A percentile compares a stretch with the other conserved stretches of the same genome.
phyloP scores from a whole-genome alignment of 2,329 filamentous ascomycete genomes.

The Fusarium burgessii region DNA sequence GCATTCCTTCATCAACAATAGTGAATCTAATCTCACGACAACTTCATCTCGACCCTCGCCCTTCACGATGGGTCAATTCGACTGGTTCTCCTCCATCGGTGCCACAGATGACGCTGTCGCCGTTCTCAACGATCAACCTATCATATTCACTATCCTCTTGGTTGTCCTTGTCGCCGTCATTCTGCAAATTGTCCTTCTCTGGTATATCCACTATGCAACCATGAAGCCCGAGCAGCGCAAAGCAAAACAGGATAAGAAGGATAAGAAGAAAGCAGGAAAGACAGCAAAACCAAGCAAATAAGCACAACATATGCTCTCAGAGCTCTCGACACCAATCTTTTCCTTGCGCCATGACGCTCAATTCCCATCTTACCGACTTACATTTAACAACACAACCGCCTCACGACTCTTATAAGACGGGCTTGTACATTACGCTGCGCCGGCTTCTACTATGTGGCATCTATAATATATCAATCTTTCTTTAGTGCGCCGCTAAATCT shows the following conservation, averaged over 20 bases:
- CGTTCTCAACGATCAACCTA: conserved; percentile 70
- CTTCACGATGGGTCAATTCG: conserved; percentile 63
- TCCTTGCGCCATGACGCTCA: neutral
- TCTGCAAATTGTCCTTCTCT: conserved; percentile 61
- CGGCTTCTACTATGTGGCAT: conserved; percentile 19
- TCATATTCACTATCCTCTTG: conserved; percentile 68
- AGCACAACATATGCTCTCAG: neutral
- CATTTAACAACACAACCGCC: neutral
- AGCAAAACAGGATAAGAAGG: conserved; percentile 60
- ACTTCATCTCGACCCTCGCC: neutral
- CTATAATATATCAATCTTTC: conserved; percentile 24
- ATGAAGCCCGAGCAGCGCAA: conserved; percentile 71
- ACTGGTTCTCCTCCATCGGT: conserved; percentile 67
- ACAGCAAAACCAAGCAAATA: conserved; percentile 31
- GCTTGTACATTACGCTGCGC: neutral
- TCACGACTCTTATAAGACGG: neutral
- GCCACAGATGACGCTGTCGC: conserved; percentile 69
- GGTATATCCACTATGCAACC: conserved; percentile 71
- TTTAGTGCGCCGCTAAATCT: neutral
- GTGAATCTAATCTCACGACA: neutral
- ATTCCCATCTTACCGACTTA: neutral
- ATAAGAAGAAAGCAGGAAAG: conserved; percentile 56
- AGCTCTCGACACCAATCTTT: neutral
- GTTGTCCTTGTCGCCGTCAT: conserved; percentile 64
- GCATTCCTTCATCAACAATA: neutral